A percentile compares a stretch with the other conserved stretches of the same genome.
Evolutionary conservation across 495 filamentous ascomycete genomes (phyloP).

Genomic region (Poronia punctata): DNA sequence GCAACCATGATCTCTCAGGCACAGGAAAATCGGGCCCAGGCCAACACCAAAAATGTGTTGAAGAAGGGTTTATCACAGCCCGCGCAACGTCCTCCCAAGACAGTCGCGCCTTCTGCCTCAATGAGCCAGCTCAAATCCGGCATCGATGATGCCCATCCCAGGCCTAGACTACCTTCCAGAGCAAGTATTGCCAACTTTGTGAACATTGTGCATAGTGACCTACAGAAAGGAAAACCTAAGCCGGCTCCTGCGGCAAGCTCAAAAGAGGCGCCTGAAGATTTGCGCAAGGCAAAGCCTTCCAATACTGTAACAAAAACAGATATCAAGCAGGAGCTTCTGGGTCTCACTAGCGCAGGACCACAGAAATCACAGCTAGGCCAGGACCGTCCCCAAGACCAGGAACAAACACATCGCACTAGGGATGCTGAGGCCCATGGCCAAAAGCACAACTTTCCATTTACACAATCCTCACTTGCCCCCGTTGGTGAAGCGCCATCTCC

Average conservation of each 20-base stretch:
- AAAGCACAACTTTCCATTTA: neutral
- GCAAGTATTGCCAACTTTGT: slow-evolving; percentile 34
- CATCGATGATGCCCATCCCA: slow-evolving; percentile 15
- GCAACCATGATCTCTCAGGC: slow-evolving; percentile 23
- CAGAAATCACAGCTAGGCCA: neutral
- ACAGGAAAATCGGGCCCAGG: slow-evolving; percentile 44
- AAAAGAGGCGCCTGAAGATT: neutral
- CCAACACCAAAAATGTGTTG: slow-evolving; percentile 41
- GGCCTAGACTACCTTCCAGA: slow-evolving; percentile 23
- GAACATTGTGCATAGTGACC: slow-evolving; percentile 63
- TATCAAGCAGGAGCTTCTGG: slow-evolving; percentile 3
- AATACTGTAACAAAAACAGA: neutral
- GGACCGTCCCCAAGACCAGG: neutral
- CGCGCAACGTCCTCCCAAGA: slow-evolving; percentile 56
- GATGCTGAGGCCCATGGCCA: neutral
- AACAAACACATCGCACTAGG: neutral
- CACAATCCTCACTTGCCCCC: neutral
- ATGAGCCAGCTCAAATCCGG: slow-evolving; percentile 32
- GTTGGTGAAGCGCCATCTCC: neutral
- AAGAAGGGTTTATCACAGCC: slow-evolving; percentile 48
- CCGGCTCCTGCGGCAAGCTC: neutral
- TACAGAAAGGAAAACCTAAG: slow-evolving; percentile 15
- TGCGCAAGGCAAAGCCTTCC: slow-evolving; percentile 6
- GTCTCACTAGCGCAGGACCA: neutral
- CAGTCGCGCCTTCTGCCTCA: slow-evolving; percentile 38